phyloP scores from a whole-genome alignment of 164 flowering plant species.

The Santalum album region DNA sequence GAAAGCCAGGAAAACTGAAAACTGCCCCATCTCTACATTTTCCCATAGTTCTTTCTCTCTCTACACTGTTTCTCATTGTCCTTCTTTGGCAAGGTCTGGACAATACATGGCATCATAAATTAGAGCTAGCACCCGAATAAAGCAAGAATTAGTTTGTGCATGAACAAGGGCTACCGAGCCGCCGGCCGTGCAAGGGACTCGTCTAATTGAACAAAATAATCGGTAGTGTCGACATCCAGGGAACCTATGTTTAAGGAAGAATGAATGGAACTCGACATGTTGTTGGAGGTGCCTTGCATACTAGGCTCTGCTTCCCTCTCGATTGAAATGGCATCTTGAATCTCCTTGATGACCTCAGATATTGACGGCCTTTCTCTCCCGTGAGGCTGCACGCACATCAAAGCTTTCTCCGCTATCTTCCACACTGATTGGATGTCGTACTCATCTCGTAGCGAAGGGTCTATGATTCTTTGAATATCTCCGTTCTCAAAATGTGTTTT shows the following conservation, averaged over 20 bases:
- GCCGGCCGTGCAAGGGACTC: constrained; percentile 54
- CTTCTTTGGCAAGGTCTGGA: too few relatives aligned
- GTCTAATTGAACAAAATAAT: constrained; percentile 46
- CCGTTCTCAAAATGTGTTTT: constrained; percentile 84
- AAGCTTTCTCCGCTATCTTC: constrained; percentile 96
- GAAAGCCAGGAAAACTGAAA: too few relatives aligned
- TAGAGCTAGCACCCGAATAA: too few relatives aligned
- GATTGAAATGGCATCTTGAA: constrained; percentile 81
- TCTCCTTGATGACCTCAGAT: constrained; percentile 95
- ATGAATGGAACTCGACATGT: constrained; percentile 50
- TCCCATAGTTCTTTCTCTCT: too few relatives aligned
- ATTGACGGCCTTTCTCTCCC: constrained; percentile 86
- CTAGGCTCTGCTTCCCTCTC: constrained; percentile 45
- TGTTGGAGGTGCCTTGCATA: constrained; percentile 54
- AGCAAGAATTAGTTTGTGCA: neutral
- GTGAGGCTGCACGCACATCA: constrained; percentile 85
- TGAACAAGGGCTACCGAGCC: constrained; percentile 30
- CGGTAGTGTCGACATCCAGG: constrained; percentile 41
- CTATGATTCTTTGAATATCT: constrained; percentile 86
- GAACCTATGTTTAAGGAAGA: constrained; percentile 55
- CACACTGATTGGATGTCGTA: constrained; percentile 89
- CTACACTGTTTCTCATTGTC: too few relatives aligned
- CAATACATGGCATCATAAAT: too few relatives aligned
- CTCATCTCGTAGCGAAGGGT: constrained; percentile 45
- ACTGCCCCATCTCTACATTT: too few relatives aligned